A percentile compares a stretch with the other conserved stretches of the same genome.
phyloP scores from a whole-genome alignment of 768 basidiomycete genomes.

The Pleurotus djamor region DNA sequence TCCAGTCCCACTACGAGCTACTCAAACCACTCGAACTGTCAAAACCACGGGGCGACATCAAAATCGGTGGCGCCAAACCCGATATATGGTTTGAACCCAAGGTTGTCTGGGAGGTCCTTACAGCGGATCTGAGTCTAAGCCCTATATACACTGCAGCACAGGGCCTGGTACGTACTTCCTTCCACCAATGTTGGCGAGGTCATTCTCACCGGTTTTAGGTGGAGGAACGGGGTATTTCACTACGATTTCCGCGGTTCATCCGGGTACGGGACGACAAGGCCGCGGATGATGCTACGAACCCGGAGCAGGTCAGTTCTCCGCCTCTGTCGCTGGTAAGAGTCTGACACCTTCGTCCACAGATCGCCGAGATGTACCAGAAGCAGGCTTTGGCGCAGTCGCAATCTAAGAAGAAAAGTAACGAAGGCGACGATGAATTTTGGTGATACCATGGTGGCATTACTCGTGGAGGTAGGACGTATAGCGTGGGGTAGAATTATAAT shows the following conservation, averaged over 20 bases:
- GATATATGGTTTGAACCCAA: conserved; percentile 98
- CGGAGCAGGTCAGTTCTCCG: conserved; percentile 71
- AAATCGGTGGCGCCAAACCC: conserved; percentile 90
- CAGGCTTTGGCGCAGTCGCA: conserved; percentile 81
- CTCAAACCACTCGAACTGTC: conserved; percentile 76
- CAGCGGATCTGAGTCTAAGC: conserved; percentile 95
- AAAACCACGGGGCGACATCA: conserved; percentile 79
- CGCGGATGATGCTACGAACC: conserved; percentile 88
- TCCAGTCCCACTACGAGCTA: conserved; percentile 77
- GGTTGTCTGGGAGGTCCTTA: conserved; percentile 97
- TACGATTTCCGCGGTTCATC: conserved; percentile 96
- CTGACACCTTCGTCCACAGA: conserved; percentile 37
- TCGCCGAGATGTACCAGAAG: conserved; percentile 92
- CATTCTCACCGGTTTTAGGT: conserved; percentile 38
- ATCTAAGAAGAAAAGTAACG: conserved; percentile 68
- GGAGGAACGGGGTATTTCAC: conserved; percentile 89
- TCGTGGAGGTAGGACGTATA: not conserved
- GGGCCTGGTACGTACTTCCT: conserved; percentile 66
- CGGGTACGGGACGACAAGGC: conserved; percentile 91
- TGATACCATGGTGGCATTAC: conserved; percentile 25
- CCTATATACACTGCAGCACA: conserved; percentile 96
- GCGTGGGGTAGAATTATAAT: conserved; percentile 5
- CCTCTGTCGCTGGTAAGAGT: not conserved
- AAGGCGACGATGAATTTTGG: conserved; percentile 81
- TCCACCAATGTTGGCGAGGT: not conserved